Percentiles rank a stretch among this genome's conserved stretches.
phyloP scores from a whole-genome alignment of 208 protist genomes.

The Leishmania tropica region DNA sequence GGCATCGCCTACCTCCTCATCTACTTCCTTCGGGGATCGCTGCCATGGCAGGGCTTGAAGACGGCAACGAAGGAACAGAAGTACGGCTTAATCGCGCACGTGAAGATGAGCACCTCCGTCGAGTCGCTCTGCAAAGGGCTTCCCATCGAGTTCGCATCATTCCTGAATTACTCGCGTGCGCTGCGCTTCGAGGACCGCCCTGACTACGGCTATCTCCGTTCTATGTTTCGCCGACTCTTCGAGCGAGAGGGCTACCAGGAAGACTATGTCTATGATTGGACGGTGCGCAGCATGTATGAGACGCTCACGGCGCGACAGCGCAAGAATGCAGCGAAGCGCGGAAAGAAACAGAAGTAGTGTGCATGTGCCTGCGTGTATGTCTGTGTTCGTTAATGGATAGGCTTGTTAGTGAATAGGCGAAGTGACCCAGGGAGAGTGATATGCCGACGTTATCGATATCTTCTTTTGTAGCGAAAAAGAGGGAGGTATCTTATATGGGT shows the following conservation, averaged over 20 bases:
- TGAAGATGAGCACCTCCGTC: slow-evolving; percentile 96
- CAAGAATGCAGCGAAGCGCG: slow-evolving; percentile 3
- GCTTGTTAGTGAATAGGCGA: not conserved
- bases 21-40: slow-evolving; percentile 98
- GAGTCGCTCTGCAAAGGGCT: slow-evolving; percentile 96
- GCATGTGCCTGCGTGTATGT: not conserved
- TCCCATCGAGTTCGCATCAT: slow-evolving; percentile 96
- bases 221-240: slow-evolving; percentile 98
- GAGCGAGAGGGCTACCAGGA: slow-evolving; percentile 96
- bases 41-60: slow-evolving; percentile 99
- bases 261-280: slow-evolving; percentile 99
- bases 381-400: not conserved
- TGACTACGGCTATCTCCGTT: slow-evolving; percentile 98
- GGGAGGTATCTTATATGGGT: not conserved
- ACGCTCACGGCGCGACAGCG: slow-evolving; percentile 8
- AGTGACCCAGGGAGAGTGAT: not conserved
- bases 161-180: slow-evolving; percentile 97
- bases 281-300: slow-evolving; percentile 27
- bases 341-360: slow-evolving; percentile 13
- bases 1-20: slow-evolving; percentile 99
- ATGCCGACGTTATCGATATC: not conserved
- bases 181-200: slow-evolving; percentile 99
- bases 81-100: slow-evolving; percentile 98
- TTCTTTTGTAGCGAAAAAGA: not conserved
- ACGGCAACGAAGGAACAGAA: slow-evolving; percentile 98